Percentiles rank a stretch among this genome's conserved stretches.
Conservation (phyloP, 768 basidiomycete species). For the Russula griseocarnosa region DNA sequence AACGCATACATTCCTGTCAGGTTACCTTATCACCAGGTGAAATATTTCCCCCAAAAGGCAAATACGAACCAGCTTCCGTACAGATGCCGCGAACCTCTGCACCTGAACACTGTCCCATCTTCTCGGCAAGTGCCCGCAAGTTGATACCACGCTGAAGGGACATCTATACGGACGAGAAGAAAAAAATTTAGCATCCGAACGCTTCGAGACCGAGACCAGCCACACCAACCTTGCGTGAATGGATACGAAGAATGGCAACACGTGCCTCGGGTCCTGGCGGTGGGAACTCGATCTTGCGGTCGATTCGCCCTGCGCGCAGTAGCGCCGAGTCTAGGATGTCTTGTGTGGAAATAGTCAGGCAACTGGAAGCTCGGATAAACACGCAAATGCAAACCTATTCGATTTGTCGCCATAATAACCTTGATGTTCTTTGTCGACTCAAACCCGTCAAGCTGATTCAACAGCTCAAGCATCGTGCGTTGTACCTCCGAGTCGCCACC, state of each 20-base stretch:
- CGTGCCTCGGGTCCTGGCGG: conserved; percentile 96
- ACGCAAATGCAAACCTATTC: conserved; percentile 58
- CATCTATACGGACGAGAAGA: conserved; percentile 61
- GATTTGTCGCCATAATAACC: conserved; percentile 96
- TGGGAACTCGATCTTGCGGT: conserved; percentile 97
- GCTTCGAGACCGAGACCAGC: background rate
- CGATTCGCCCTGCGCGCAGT: conserved; percentile 91
- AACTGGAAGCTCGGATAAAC: background rate
- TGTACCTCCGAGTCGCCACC: conserved; percentile 65
- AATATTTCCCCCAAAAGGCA: background rate
- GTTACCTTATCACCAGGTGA: background rate
- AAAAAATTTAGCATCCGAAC: conserved; percentile 7
- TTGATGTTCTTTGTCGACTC: conserved; percentile 79
- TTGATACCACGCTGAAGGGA: conserved; percentile 97
- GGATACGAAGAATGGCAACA: conserved; percentile 94
- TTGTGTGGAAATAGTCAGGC: conserved; percentile 30
- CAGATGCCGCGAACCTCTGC: conserved; percentile 97
- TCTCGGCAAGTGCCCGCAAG: conserved; percentile 91
- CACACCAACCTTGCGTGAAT: conserved; percentile 77
- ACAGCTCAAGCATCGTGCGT: conserved; percentile 60
- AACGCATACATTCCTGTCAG: conserved; percentile 88
- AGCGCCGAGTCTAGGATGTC: conserved; percentile 95
- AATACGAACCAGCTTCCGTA: conserved; percentile 80
- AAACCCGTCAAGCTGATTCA: conserved; percentile 66
- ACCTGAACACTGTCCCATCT: conserved; percentile 99